Base-by-base conservation (phyloP, 208 protist genomes). In the Acanthamoeba comandoni region DNA sequence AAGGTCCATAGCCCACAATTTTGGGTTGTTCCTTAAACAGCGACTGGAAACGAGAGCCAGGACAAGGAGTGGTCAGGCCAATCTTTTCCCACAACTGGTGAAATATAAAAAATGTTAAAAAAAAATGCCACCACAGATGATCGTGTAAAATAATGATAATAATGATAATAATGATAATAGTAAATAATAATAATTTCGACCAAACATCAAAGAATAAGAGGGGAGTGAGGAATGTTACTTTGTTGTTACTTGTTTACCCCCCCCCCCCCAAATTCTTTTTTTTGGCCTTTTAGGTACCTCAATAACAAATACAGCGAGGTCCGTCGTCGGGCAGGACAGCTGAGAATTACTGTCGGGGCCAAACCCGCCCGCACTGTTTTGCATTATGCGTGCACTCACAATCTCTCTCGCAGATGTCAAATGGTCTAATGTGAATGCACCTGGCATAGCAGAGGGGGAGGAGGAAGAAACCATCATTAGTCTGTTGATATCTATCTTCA, bases 21-120 rank as follows among this genome's bases (percentile, higher is more conserved):
- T 62, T 55, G 9, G 73, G 73, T 22, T 82, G 73, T n/a, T 82
- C 73, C 11, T 53, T 82, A 53, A 82, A 82, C 26, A 82, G 73
- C 13, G 73, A 82, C 51, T 82, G 73, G 73, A 82, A 82, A 2
- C 73, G 73, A 9, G 73, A 82, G 11, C 73, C 73, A 35, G 73
- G 73, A n/a, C 73, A 82, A 19, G 73, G 73, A 11, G 43, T 31
- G 73, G 73, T 82, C 52, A 82, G 73, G 7, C 73, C 73, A 48
- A 82, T 62, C n/a, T 53, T 48, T 11, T 82, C 73, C 73, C 73
- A 82, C 19, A 82, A 22, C 73, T 80, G 3, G 2, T 7, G 2
- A 9, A 12, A 3, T 17, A 53, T 2, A n/a, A n/a, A n/a, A n/a
- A n/a, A n/a, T n/a, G n/a, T n/a, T n/a, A n/a, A n/a, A n/a, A n/a